Base-by-base conservation (phyloP, 225 moss, liverwort and hornwort genomes). In the Sphagnum tenellum region DNA sequence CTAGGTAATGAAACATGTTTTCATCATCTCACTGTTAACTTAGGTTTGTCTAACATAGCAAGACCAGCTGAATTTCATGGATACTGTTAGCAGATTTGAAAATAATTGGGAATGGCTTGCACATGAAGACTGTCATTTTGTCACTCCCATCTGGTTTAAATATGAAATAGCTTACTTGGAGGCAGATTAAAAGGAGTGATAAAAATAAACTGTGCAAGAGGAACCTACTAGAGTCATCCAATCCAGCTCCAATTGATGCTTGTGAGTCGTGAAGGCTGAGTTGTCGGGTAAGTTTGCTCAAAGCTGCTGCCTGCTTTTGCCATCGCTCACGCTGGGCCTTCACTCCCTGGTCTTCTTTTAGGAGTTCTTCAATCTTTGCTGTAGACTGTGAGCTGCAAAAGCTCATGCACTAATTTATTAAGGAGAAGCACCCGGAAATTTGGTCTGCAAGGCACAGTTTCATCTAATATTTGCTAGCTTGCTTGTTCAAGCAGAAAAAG, bases 271-370 rank as follows among this genome's bases (percentile, higher is more conserved):
- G 86, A 71, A 86, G 53, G 72, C 86, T 86, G 44, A 86, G 78
- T 76, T 86, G 86, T 69, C 73, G 71, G 9, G 86, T 86, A 69
- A 86, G 73, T 65, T 80, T 80, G 62, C 77, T 63, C 69, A 86
- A 80, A 2, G 78, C 71, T 68, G 80, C 67, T 59, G 82, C 82
- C 78, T 86, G 86, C 69, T 50, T 78, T 65, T 79, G 77, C 67
- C 82, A 82, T 59, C 72, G 77, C 71, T 83, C 83, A 55, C 86
- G 86, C 49, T 80, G 80, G 64, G 71, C 50, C 71, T 83, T 86
- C 2, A 86, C 86, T 69, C 83, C 86, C 74, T 86, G 86, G 72
- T 86, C 86, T 72, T 86, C 86, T 65, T 82, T 77, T 64, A 86
- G 70, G 7, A 86, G 69, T 50, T 86, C 86, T 76, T 86, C 77